Evolutionary conservation across 2,329 filamentous ascomycete genomes (phyloP), one percentile per base, ranked within the genome.

Genomic region (Aureobasidium sp.): DNA sequence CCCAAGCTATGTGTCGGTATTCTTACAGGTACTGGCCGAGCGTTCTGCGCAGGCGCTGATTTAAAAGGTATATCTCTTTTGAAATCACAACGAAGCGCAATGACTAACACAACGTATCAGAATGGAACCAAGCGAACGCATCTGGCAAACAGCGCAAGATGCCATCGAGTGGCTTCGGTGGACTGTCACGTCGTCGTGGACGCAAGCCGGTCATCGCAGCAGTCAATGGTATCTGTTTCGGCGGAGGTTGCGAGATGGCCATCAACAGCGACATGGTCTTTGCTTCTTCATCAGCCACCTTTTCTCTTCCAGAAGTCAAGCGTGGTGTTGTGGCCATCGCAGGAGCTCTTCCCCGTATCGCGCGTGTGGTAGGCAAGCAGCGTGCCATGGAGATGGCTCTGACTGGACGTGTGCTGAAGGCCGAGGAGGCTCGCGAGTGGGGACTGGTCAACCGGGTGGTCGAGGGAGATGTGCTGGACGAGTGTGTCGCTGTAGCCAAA

Each of bases 191-290:
- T 65, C 79, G 88, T 30, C 72, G 74, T 5, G 88, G 88, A 52
- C 85, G 84, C 73, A 93, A 93, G 69, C 89, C 89, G 5, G 79
- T 93, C 61, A 81, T 93, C 32, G 87, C 86, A 1, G 89, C 89
- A 1, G 86, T 92, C 25, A 90, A 91, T 69, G 89, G 89, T 7
- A 77, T 88, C 21, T 89, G 87, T 62, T 80, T 89, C 49, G 89
- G 89, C 37, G 89, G 89, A 59, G 89, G 88, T 1, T 86, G 89
- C 73, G 89, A 93, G 77, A 90, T 91, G 76, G 80, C 84, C 13
- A 77, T 88, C 53, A 90, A 91, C 73, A 83, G 82, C 65, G 90
- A 94, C 76, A 75, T 93, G 62, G 81, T 91, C 3, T 72, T 92
- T 36, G 87, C 88, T 3, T 76, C 79, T 2, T 70, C 75, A 3